Evolutionary conservation across 1,284 basidiomycete genomes (phyloP), one percentile per base, ranked within the genome.

Genomic region (Filobasidium uniguttulatum): DNA sequence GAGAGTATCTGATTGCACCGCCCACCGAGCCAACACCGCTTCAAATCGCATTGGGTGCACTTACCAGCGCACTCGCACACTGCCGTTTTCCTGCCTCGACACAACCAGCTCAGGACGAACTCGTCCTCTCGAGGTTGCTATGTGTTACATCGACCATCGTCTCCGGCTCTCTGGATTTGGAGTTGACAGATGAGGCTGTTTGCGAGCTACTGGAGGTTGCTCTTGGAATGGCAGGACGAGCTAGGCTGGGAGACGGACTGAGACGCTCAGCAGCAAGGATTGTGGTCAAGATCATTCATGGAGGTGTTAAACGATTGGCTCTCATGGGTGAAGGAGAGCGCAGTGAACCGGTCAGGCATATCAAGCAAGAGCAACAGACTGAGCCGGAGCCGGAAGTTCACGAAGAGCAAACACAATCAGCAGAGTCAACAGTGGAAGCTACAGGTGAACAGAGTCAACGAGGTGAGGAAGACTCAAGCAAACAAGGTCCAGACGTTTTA

Each of bases 131-230:
- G 48, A 84, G 84, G 62, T 90, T 98, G 56, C 79, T 98, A 72
- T 79, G 83, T 12, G 82, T 97, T 9, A 90, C 98, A 55, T 80
- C 85, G 56, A 82, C 87, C 62, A 81, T 86, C 60, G 75, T 93
- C 58, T 79, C 81, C 52, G 78, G 80, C 26, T 71, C 56, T 5
- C 51, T 67, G 2, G 56, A 61, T 3, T 35, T 48, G 20, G 73
- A 76, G 10, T 74, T 96, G 34, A 85, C 86, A 33, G 93, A 99
- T 62, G 81, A 94, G 53, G 86, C 90, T 65, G 83, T 98, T 19
- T 98, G 94, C 66, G 93, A 97, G 71, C 90, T 98, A 81, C 74
- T 99, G 62, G 94, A 99, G 71, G 96, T 93, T 5, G 91, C 94
- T 1, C 71, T 99, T 56, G 94, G 89, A 30, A 97, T 94, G 60